Evolutionary conservation across 352 stramenopile genomes (phyloP), one percentile per base, ranked within the genome.

Genomic region (Globisporangium carolinianum): DNA sequence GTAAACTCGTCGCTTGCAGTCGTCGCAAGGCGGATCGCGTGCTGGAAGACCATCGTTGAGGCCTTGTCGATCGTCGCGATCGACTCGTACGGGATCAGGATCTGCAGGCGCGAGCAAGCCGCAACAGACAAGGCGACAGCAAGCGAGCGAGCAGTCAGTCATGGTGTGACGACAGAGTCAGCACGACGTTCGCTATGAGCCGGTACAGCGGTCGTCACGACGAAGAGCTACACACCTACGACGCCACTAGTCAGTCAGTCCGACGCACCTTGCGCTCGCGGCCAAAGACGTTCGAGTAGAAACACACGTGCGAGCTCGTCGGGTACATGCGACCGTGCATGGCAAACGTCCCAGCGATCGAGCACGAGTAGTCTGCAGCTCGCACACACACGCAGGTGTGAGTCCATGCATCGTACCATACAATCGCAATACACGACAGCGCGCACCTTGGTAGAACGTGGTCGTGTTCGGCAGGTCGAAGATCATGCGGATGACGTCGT

Each of bases 321-420:
- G 84, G 84, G 74, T 94, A 94, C 84, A 94, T 94, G 60, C 84
- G 82, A 51, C 84, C 84, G 69, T 94, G 84, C 82, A 91, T 91
- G 63, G 80, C 77, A 51, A 94, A 73, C 58, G 81, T 86, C 41
- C 76, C 77, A 14, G 83, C 76, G 54, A 92, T 84, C 3, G 82
- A 82, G 61, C 84, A 94, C 52, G 84, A 91, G 63, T 86, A 94
- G 62, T 94, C 84, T 92, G 59, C 43, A 52, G 6, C 39, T 42
- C 38, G 47, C 24, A 32, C 24, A 32, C 24, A 32, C 24, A 32
- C 24, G 24, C 24, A 32, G 24, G 24, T 32, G 24, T 32, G 24
- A 32, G 24, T 32, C 24, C 2, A 32, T 32, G 24, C 24, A 32
- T 32, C 24, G 24, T 32, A 3, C 24, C 24, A 32, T 32, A 32